Base-by-base conservation (phyloP, 2,329 filamentous ascomycete species). In the Pyrenophora seminiperda region DNA sequence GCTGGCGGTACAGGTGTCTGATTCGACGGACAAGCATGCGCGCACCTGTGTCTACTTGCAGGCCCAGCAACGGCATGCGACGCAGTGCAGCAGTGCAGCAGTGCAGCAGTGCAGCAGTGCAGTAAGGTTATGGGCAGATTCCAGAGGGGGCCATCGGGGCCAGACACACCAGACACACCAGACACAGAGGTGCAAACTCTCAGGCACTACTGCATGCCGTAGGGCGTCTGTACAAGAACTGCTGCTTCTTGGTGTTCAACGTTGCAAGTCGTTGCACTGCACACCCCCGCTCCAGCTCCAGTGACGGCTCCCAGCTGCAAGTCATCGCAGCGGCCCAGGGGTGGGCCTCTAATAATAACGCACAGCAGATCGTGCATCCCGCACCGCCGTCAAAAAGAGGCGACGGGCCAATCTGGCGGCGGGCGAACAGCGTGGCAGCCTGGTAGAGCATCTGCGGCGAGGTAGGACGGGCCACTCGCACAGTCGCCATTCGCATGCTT, bases 391-490 rank as follows among this genome's bases (percentile, higher is more conserved):
- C 33, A 53, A 50, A 50, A 49, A 37, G 33, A 45, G 53, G 45
- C 50, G 49, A 50, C 34, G 45, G 41, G 46, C 58, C 52, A 56
- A 63, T 61, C 53, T 53, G 51, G 44, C 32, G 37, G 43, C 54
- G 36, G 14, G 14, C 14, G 36, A 30, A 38, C 44, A 58, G 58
- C 63, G 58, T 65, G 63, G 65, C 65, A 65, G 60, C 60, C 63
- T 54, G 54, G 60, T 61, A 50, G 56, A 47, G 48, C 44, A 29
- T 47, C 44, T 47, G 49, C 62, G 53, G 63, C 63, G 60, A 62
- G 60, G 56, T 57, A 52, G 53, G 53, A 59, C 63, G 63, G 58
- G 51, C 62, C 64, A 67, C 56, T 65, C 48, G 56, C 48, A 45
- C 38, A 41, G 45, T 55, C 41, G 58, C 55, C 50, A 52, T 58